A percentile compares a stretch with the other conserved stretches of the same genome.
Evolutionary conservation across 331 rosid genomes (phyloP).

Genomic region (Rosa hybrid): DNA sequence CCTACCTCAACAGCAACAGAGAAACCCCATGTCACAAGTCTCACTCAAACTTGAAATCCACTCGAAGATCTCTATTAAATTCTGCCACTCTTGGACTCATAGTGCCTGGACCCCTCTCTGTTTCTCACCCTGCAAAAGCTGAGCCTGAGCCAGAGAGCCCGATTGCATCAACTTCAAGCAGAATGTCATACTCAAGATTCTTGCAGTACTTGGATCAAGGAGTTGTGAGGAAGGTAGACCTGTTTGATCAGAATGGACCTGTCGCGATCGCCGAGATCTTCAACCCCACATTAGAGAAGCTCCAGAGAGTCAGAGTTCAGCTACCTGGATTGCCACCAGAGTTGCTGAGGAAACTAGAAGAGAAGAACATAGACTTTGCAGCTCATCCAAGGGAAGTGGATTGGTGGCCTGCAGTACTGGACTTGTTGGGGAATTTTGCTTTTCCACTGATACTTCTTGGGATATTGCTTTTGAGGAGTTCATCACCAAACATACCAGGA

Average conservation of each 20-base stretch:
- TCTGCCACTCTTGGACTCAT: slow-evolving; percentile 33
- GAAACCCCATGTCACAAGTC: slow-evolving; percentile 36
- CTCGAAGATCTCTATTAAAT: slow-evolving; percentile 46
- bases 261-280: slow-evolving; percentile 73
- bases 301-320: slow-evolving; percentile 73
- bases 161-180: slow-evolving; percentile 47
- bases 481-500: slow-evolving; percentile 51
- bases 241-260: slow-evolving; percentile 59
- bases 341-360: slow-evolving; percentile 57
- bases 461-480: slow-evolving; percentile 39
- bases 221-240: slow-evolving; percentile 63
- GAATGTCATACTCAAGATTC: slow-evolving; percentile 72
- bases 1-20: slow-evolving; percentile 35
- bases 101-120: slow-evolving; percentile 29
- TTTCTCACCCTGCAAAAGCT: slow-evolving; percentile 48
- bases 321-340: slow-evolving; percentile 63
- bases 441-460: slow-evolving; percentile 70
- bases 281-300: slow-evolving; percentile 53
- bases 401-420: slow-evolving; percentile 46
- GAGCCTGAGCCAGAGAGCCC: slow-evolving; percentile 71
- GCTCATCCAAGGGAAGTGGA: slow-evolving; percentile 56
- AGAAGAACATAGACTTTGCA: slow-evolving; percentile 62
- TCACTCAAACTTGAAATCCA: slow-evolving; percentile 29
- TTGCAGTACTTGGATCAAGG: slow-evolving; percentile 65
- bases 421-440: slow-evolving; percentile 60